phyloP scores from a whole-genome alignment of 768 basidiomycete genomes.

The Phylloporus sp. region DNA sequence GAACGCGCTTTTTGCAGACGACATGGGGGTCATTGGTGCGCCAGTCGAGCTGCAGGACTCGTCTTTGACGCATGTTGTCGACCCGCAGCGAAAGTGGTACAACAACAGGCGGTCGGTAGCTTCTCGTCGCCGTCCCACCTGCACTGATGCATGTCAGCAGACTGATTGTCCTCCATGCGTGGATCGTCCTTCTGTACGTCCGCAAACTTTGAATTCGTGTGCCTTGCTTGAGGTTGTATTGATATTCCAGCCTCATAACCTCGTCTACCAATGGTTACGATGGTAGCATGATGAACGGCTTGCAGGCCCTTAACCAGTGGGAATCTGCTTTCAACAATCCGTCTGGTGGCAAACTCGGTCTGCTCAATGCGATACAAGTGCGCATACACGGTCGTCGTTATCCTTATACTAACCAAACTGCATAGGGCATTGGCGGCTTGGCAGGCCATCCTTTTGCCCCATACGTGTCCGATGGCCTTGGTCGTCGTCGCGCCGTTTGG shows the following conservation, averaged over 20 bases:
- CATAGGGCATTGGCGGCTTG: constrained; percentile 64
- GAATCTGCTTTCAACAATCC: constrained; percentile 56
- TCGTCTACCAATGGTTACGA: constrained; percentile 76
- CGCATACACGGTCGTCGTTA: not conserved
- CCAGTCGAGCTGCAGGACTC: constrained; percentile 22
- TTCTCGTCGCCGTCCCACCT: not conserved
- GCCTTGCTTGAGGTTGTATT: not conserved
- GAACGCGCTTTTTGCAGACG: not conserved
- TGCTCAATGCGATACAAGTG: constrained; percentile 74
- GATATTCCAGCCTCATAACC: constrained; percentile 54
- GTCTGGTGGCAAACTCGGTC: constrained; percentile 52
- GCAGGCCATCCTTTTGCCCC: constrained; percentile 69
- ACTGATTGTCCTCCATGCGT: constrained; percentile 59
- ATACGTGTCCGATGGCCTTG: constrained; percentile 67
- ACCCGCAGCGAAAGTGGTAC: constrained; percentile 70
- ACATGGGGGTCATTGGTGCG: constrained; percentile 54
- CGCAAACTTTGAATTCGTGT: not conserved
- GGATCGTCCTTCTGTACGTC: constrained; percentile 64
- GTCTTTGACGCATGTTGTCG: constrained; percentile 52
- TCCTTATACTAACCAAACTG: not conserved
- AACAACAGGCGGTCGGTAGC: constrained; percentile 63
- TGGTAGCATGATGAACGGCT: constrained; percentile 77
- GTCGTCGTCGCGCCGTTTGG: constrained; percentile 63
- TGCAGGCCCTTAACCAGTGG: constrained; percentile 69
- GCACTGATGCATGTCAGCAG: constrained; percentile 29